Evolutionary conservation across 2,329 filamentous ascomycete genomes (phyloP).

Genomic region (Ophiostoma tasmaniense): DNA sequence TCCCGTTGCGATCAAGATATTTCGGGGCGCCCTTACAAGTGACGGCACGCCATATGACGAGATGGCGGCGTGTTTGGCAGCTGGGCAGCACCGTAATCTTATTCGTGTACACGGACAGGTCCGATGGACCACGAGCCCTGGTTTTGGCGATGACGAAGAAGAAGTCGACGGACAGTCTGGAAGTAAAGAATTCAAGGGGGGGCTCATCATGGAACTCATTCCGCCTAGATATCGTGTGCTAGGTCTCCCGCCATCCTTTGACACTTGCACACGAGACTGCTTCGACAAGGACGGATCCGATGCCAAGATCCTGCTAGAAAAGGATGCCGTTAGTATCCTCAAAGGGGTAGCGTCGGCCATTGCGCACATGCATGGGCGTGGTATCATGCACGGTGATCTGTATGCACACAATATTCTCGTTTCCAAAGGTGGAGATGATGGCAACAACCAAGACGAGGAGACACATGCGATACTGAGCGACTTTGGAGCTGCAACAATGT

Average conservation of each 20-base stretch:
- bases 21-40: conserved; percentile 38
- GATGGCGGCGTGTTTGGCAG: conserved; percentile 38
- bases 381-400: conserved; percentile 39
- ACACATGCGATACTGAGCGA: conserved; percentile 38
- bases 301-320: conserved; percentile 24
- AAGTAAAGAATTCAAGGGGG: conserved; percentile 25
- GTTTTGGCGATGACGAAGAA: not conserved
- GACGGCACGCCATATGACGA: conserved; percentile 42
- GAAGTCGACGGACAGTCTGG: not conserved
- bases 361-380: conserved; percentile 35
- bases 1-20: conserved; percentile 39
- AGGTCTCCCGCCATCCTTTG: conserved; percentile 36
- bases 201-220: conserved; percentile 40
- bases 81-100: conserved; percentile 38
- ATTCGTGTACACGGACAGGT: conserved; percentile 39
- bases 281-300: conserved; percentile 26
- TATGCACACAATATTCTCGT: conserved; percentile 42
- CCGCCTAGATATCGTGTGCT: conserved; percentile 35
- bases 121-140: conserved; percentile 12
- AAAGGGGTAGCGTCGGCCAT: conserved; percentile 35
- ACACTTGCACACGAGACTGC: conserved; percentile 38
- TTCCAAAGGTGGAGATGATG: not conserved
- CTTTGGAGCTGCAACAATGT: conserved; percentile 41
- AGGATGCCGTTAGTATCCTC: conserved; percentile 31
- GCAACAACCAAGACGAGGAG: not conserved